phyloP scores from a whole-genome alignment of 2,329 filamentous ascomycete genomes.

The Pseudopyrenochaeta lycopersici region DNA sequence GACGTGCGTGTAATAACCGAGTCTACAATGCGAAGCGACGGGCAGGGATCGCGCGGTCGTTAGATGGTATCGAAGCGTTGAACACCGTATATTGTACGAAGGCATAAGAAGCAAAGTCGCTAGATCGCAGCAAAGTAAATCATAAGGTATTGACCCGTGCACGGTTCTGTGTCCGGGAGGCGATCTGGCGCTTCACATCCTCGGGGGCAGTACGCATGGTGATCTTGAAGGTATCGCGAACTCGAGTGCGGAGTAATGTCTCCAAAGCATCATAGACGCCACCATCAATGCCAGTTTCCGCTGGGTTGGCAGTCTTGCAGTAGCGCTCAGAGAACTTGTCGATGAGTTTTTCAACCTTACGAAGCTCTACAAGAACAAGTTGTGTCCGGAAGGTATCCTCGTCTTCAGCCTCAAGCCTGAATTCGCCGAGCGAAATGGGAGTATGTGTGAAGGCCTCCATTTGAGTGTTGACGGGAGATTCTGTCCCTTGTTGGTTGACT shows the following conservation, averaged over 20 bases:
- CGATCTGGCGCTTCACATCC: conserved; percentile 45
- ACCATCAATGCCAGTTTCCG: conserved; percentile 37
- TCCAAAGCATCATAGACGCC: conserved; percentile 43
- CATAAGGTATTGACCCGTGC: conserved; percentile 41
- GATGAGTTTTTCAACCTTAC: conserved; percentile 49
- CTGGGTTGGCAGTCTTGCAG: conserved; percentile 33
- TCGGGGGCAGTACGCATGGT: conserved; percentile 47
- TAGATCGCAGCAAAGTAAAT: conserved; percentile 10
- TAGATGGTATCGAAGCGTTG: conserved; percentile 7
- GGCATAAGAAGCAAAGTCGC: conserved; percentile 5
- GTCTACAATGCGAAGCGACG: conserved; percentile 8
- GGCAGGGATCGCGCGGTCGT: not conserved
- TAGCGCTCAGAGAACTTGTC: conserved; percentile 49
- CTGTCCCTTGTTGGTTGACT: conserved; percentile 22
- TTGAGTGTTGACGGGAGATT: conserved; percentile 30
- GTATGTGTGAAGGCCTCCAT: conserved; percentile 40
- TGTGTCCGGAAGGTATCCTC: conserved; percentile 44
- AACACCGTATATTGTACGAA: conserved; percentile 1
- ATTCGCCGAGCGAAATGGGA: conserved; percentile 33
- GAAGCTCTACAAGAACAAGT: conserved; percentile 43
- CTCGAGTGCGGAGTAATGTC: conserved; percentile 42
- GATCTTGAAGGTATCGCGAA: conserved; percentile 49
- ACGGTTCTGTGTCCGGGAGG: conserved; percentile 38
- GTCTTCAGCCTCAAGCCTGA: conserved; percentile 35
- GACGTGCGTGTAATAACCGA: not conserved